phyloP scores from a whole-genome alignment of 768 basidiomycete genomes.

The Psilocybe sp. region DNA sequence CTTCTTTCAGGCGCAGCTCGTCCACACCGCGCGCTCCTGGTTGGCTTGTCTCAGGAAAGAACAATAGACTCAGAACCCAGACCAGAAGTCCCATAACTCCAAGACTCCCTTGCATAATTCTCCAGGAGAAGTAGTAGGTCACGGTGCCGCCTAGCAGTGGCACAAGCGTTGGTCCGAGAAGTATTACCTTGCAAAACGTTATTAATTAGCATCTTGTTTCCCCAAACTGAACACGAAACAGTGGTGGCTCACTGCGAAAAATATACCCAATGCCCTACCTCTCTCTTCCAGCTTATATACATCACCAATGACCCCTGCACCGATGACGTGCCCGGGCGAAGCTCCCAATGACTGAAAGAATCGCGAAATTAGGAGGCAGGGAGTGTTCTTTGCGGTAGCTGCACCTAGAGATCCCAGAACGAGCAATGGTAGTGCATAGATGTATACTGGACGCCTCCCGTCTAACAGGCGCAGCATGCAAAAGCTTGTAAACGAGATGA shows the following conservation, averaged over 20 bases:
- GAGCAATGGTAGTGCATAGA: constrained; percentile 56
- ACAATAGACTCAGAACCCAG: constrained; percentile 36
- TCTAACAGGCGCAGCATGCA: constrained; percentile 32
- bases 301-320: constrained; percentile 60
- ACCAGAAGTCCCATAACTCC: constrained; percentile 37
- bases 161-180: constrained; percentile 61
- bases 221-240: not conserved
- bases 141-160: constrained; percentile 55
- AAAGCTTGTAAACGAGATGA: not conserved
- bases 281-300: constrained; percentile 65
- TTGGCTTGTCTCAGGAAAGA: constrained; percentile 69
- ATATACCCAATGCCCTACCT: constrained; percentile 56
- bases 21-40: constrained; percentile 57
- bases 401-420: constrained; percentile 61
- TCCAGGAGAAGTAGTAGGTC: constrained; percentile 66
- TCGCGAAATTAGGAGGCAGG: constrained; percentile 55
- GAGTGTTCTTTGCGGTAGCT: constrained; percentile 39
- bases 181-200: constrained; percentile 34
- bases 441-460: constrained; percentile 61
- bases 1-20: constrained; percentile 24
- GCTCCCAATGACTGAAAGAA: constrained; percentile 66
- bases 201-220: not conserved
- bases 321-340: constrained; percentile 53
- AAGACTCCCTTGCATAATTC: constrained; percentile 49
- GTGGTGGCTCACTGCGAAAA: constrained; percentile 40